Conservation (phyloP, 805 yeast species). For the Brettanomyces nanus region DNA sequence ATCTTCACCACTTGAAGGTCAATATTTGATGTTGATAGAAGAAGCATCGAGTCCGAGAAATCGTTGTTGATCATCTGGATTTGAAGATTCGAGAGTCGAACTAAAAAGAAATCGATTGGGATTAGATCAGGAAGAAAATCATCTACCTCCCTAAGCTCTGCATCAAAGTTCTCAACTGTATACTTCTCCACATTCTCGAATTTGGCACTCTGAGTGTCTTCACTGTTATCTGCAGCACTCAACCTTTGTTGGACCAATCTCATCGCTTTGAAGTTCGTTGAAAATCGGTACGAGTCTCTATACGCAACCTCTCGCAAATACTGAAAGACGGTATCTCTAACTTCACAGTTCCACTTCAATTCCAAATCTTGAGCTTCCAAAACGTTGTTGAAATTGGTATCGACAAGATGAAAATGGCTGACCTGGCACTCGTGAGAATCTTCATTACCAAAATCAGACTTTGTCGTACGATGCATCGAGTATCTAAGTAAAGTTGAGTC, state of each 20-base stretch:
- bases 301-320: constrained; percentile 45
- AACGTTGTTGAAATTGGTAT: constrained; percentile 46
- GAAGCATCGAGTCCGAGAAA: constrained; percentile 48
- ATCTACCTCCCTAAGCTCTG: constrained; percentile 36
- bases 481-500: constrained; percentile 66
- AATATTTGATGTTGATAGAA: constrained; percentile 68
- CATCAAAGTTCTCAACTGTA: constrained; percentile 34
- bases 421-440: constrained; percentile 59
- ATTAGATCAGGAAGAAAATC: constrained; percentile 27
- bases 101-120: constrained; percentile 46
- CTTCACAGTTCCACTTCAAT: constrained; percentile 68
- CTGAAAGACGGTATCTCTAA: constrained; percentile 55
- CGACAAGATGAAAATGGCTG: constrained; percentile 26
- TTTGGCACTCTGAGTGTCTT: not conserved
- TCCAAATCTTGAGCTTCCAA: constrained; percentile 67
- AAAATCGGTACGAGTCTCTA: constrained; percentile 34
- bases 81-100: constrained; percentile 74
- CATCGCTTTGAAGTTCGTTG: constrained; percentile 20
- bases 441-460: constrained; percentile 38
- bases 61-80: constrained; percentile 56
- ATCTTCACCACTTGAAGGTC: constrained; percentile 64
- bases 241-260: constrained; percentile 16
- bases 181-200: not conserved
- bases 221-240: not conserved
- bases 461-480: constrained; percentile 41